phyloP scores from a whole-genome alignment of 2,329 filamentous ascomycete species.

The Aspergillus ibericus region DNA sequence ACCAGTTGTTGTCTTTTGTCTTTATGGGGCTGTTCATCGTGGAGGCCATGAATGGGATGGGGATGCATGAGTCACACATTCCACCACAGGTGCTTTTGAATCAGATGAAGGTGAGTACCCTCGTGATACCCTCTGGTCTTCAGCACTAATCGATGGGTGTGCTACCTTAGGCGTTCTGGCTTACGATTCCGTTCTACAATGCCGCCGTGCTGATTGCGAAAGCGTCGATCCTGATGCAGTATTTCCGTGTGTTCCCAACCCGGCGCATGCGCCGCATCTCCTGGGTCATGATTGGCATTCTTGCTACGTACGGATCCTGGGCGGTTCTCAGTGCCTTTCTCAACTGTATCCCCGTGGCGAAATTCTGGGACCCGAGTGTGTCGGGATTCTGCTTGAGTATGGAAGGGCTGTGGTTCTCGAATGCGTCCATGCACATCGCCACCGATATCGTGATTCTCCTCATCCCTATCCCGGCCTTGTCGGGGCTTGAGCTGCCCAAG shows the following conservation, averaged over 20 bases:
- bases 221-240: conserved; percentile 51
- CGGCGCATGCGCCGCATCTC: conserved; percentile 36
- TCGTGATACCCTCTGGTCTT: not conserved
- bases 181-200: conserved; percentile 42
- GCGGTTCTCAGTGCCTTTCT: conserved; percentile 37
- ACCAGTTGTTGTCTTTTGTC: conserved; percentile 32
- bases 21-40: conserved; percentile 38
- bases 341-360: conserved; percentile 38
- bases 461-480: conserved; percentile 48
- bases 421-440: conserved; percentile 46
- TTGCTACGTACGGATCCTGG: conserved; percentile 39
- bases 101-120: conserved; percentile 34
- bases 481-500: conserved; percentile 41
- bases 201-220: conserved; percentile 44
- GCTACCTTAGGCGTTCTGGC: conserved; percentile 35
- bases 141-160: not conserved
- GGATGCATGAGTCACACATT: conserved; percentile 34
- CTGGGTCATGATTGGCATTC: conserved; percentile 37
- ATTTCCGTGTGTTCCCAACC: conserved; percentile 48
- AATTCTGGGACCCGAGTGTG: conserved; percentile 34
- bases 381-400: conserved; percentile 39
- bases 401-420: conserved; percentile 46
- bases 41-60: conserved; percentile 38
- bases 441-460: conserved; percentile 47
- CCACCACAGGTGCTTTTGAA: conserved; percentile 27